Percentiles rank a stretch among this genome's conserved stretches.
Conservation (phyloP, 768 basidiomycete genomes). For the Tubosaeta brunneosetosa region DNA sequence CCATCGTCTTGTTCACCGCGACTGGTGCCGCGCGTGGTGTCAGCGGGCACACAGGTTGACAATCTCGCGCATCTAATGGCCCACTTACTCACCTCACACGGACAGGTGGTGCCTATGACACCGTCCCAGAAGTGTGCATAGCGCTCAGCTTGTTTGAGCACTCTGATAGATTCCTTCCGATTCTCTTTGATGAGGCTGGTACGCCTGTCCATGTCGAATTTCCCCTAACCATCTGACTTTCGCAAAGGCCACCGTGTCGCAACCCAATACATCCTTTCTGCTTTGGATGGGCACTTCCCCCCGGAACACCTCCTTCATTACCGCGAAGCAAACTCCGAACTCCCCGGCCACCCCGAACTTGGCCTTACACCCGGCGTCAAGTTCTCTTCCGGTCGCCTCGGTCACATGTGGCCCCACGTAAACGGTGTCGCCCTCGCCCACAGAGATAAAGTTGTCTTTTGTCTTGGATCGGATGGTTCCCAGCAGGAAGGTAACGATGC, state of each 20-base stretch:
- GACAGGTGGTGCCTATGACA: constrained; percentile 61
- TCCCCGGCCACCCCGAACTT: constrained; percentile 86
- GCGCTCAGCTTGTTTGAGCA: constrained; percentile 68
- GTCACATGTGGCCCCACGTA: constrained; percentile 87
- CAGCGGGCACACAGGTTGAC: constrained; percentile 74
- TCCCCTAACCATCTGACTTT: neutral
- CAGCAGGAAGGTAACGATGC: constrained; percentile 92
- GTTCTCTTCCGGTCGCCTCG: constrained; percentile 90
- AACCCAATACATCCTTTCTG: constrained; percentile 81
- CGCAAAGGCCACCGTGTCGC: constrained; percentile 78
- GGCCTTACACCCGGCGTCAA: constrained; percentile 90
- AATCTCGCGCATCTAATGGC: neutral
- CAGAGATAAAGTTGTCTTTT: constrained; percentile 71
- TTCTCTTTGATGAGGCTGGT: constrained; percentile 83
- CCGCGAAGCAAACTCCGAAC: constrained; percentile 79
- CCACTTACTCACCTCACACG: constrained; percentile 13
- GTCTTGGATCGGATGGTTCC: constrained; percentile 84
- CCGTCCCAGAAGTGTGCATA: constrained; percentile 82
- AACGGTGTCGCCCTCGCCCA: constrained; percentile 83
- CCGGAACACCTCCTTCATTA: constrained; percentile 79
- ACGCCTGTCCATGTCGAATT: constrained; percentile 16
- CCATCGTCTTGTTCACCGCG: constrained; percentile 81
- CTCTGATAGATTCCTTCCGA: constrained; percentile 56
- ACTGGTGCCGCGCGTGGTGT: constrained; percentile 83
- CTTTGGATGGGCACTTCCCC: constrained; percentile 67